phyloP scores from a whole-genome alignment of 1,284 basidiomycete genomes.

The Erythrobasidium hasegawianum region DNA sequence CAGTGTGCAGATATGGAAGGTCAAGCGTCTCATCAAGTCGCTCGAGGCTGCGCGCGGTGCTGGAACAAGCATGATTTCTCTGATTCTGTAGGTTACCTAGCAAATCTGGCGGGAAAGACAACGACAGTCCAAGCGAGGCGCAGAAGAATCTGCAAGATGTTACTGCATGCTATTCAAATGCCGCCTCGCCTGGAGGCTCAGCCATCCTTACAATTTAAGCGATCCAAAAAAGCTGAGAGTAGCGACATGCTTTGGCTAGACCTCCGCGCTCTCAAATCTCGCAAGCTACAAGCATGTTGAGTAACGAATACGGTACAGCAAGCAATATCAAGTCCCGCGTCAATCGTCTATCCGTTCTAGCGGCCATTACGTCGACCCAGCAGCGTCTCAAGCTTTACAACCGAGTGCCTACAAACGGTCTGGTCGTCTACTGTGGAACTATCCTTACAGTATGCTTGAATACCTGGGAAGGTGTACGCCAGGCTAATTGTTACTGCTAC shows the following conservation, averaged over 20 bases:
- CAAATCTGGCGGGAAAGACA: not conserved
- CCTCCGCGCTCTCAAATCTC: constrained; percentile 78
- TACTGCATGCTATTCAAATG: too few relatives aligned
- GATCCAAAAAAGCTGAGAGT: not conserved
- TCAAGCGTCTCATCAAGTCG: constrained; percentile 97
- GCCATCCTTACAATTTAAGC: too few relatives aligned
- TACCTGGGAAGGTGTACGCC: too few relatives aligned
- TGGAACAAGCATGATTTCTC: constrained; percentile 91
- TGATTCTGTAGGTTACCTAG: constrained; percentile 32
- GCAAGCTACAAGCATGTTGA: constrained; percentile 88
- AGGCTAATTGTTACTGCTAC: too few relatives aligned
- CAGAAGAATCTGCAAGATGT: too few relatives aligned
- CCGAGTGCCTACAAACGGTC: constrained; percentile 85
- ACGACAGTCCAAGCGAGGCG: too few relatives aligned
- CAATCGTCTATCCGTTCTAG: constrained; percentile 93
- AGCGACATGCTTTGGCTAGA: not conserved
- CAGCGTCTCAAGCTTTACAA: constrained; percentile 95
- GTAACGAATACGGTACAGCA: constrained; percentile 92
- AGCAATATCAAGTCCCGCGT: constrained; percentile 99
- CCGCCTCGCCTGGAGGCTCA: too few relatives aligned
- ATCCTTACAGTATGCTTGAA: constrained; percentile 85
- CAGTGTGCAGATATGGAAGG: constrained; percentile 63
- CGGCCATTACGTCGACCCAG: constrained; percentile 98
- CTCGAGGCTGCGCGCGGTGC: constrained; percentile 89
- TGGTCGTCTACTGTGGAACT: constrained; percentile 74